Evolutionary conservation across 2,329 filamentous ascomycete genomes (phyloP), one percentile per base, ranked within the genome.

Genomic region (Cladosporium colombiae): DNA sequence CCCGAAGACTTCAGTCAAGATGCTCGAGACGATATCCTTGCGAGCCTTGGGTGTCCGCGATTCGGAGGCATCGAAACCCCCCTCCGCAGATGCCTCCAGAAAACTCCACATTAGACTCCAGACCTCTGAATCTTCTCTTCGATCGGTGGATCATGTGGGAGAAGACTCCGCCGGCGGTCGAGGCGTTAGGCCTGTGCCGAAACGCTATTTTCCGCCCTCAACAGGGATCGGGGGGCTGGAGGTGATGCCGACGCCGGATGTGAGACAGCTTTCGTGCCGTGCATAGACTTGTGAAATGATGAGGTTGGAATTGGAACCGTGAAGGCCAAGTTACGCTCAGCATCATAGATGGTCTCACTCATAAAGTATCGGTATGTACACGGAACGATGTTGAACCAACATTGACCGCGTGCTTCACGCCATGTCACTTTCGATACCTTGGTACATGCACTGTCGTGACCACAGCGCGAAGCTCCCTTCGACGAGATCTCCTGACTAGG

Each of bases 81-180:
- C 55, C 33, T 57, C 55, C 55, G 55, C 55, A 23, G 21, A 57
- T 14, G 55, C 31, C 31, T 37, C 55, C 33, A 57, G 55, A 40
- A 57, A 57, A 57, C 55, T 57, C 55, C 55, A 57, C 55, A 33
- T 23, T 37, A 37, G 33, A 57, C 55, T 57, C 55, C 55, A 57
- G 55, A 57, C 55, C 55, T 40, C 55, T 40, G 23, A 33, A 23
- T 35, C 31, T 57, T n/a, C n/a, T 52, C 13, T 57, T 23, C 31
- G 33, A 40, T 37, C 55, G 33, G 55, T 57, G 55, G 55, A 57
- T 57, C 55, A 37, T 57, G 33, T 57, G 55, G 55, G 21, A 23
- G 55, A 25, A 57, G 55, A 40, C 31, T 57, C 55, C 55, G 33
- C 55, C 23, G 13, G 11, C 50, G 25, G 50, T 33, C 23, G 52